Percentiles rank a stretch among this genome's conserved stretches.
These are phyloP conservation scores for Bolboschoenus planiculmis DNA, from an alignment of 176 grass and related monocot genomes.

Conservation along the genomic window DNA sequence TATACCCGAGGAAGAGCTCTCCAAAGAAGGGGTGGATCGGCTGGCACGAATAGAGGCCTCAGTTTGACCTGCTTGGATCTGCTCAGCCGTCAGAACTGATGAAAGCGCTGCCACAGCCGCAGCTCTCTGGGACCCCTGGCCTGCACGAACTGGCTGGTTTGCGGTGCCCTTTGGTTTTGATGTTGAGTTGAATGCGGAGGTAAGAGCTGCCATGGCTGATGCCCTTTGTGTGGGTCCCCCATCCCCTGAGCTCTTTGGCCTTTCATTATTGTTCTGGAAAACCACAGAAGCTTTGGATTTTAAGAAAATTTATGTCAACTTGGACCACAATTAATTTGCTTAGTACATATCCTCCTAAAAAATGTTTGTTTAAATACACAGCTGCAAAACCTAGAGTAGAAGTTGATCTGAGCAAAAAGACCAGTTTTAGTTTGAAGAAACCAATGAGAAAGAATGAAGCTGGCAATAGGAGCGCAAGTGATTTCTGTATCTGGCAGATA, in stretches of 20 bases:
- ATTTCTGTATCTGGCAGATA: not conserved
- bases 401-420: not conserved
- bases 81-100: slow-evolving; percentile 79
- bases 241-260: slow-evolving; percentile 43
- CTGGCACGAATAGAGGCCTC: slow-evolving; percentile 43
- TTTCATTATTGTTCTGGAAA: slow-evolving; percentile 22
- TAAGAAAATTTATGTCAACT: slow-evolving; percentile 5
- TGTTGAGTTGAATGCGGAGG: slow-evolving; percentile 82
- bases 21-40: slow-evolving; percentile 38
- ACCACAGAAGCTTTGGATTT: not conserved
- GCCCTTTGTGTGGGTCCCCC: slow-evolving; percentile 81
- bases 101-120: slow-evolving; percentile 94
- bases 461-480: not conserved
- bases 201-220: slow-evolving; percentile 78
- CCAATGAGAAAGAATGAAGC: not conserved
- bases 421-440: not conserved
- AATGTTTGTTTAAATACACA: not conserved
- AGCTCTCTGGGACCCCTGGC: slow-evolving; percentile 93
- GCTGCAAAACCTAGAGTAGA: not conserved
- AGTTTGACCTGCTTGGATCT: slow-evolving; percentile 43
- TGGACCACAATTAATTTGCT: not conserved
- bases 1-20: slow-evolving; percentile 31
- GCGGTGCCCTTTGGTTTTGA: slow-evolving; percentile 46
- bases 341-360: not conserved
- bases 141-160: slow-evolving; percentile 30